Base-by-base conservation (phyloP, 139 green algal species). In the Axilococcus clingmanii region DNA sequence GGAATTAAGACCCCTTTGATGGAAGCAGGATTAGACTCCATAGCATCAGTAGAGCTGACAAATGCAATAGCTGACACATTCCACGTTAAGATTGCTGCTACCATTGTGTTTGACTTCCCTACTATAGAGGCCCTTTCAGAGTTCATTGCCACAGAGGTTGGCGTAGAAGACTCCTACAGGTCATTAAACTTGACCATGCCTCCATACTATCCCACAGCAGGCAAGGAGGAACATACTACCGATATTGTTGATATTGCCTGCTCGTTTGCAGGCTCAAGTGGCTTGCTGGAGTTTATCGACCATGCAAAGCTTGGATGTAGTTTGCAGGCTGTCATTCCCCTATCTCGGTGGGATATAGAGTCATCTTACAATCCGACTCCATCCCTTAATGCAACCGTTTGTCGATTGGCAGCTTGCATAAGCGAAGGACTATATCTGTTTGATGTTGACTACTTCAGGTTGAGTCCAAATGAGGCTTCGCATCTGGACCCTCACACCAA, bases 51-150 rank as follows among this genome's bases (percentile, higher is more conserved):
- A 25, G 66, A 74, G 48, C 52, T 79, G 51, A 32, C 50, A 31
- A 63, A 78, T 15, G 24, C 53, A 0, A 23, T 78, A 1, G 16
- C 29, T 7, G 19, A 36, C 9, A 25, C 17, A 4, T 60, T 76
- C 34, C 57, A 49, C 4, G 1, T 63, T 1, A 31, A 56, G 4
- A 52, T 82, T 33, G 55, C 71, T 0, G 43, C 52, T 16, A 81
- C 75, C 2, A 33, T 49, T 0, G 33, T 74, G 2, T 86, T 82
- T 36, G 78, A 87, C 52, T 67, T 77, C 59, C 78, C 78, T 15
- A 78, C 74, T 11, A 40, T 74, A 15, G 40, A 69, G 15, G 36
- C n/a, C 19, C 36, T 42, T 16, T 23, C 17, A 23, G 36, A 42
- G 7, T 42, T 42, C 12, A 42, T 55, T 45, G n/a, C 12, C 4